A percentile compares a stretch with the other conserved stretches of the same genome.
Conservation (phyloP, 441 rosid genomes). For the Omphalea diandra region DNA sequence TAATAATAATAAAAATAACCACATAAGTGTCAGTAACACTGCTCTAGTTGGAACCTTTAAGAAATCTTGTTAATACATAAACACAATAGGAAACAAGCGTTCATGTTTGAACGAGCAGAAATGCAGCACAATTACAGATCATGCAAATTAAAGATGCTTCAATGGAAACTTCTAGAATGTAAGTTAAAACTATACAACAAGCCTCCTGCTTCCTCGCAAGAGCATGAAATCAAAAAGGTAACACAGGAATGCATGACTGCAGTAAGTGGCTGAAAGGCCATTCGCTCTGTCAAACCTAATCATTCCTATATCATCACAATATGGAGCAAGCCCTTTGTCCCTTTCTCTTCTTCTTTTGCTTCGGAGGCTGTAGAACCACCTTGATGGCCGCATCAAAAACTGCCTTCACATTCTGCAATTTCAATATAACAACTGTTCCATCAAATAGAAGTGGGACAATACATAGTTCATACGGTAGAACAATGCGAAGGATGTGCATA, state of each 20-base stretch:
- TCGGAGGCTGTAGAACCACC: constrained; percentile 89
- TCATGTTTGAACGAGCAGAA: constrained; percentile 19
- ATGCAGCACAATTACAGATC: constrained; percentile 29
- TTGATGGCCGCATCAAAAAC: constrained; percentile 86
- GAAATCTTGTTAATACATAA: constrained; percentile 7
- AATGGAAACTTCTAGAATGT: constrained; percentile 28
- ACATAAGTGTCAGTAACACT: background rate
- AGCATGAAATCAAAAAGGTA: constrained; percentile 9
- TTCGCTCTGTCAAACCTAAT: constrained; percentile 32
- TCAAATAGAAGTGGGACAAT: background rate
- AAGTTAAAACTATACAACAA: constrained; percentile 42
- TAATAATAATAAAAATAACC: too few relatives aligned
- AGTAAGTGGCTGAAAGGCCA: constrained; percentile 13
- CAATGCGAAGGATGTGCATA: constrained; percentile 2
- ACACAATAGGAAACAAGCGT: background rate
- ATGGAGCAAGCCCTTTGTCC: constrained; percentile 61
- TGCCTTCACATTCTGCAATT: constrained; percentile 73
- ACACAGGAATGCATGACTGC: constrained; percentile 19
- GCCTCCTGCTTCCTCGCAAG: constrained; percentile 19
- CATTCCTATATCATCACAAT: constrained; percentile 47
- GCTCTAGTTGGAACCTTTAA: background rate
- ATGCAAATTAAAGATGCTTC: constrained; percentile 28
- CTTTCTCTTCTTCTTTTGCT: constrained; percentile 77
- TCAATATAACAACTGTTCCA: constrained; percentile 10
- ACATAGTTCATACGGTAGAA: background rate